These are phyloP conservation scores for Neoboletus brunneissimus DNA, from an alignment of 768 basidiomycete species.

Conservation along the genomic window DNA sequence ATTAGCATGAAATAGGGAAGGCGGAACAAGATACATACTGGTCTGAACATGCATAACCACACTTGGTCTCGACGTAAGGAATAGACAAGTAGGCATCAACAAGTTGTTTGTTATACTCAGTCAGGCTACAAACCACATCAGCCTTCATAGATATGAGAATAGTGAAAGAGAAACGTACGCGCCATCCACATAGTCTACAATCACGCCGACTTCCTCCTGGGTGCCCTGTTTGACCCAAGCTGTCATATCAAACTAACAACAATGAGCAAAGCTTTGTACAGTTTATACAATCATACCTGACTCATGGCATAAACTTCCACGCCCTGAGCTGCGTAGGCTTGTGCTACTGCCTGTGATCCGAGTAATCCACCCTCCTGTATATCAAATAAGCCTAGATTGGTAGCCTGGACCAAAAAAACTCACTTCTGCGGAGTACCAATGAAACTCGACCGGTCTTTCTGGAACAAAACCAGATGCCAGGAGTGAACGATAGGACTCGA, in stretches of 20 bases:
- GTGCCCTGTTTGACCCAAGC: conserved; percentile 89
- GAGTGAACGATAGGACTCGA: conserved; percentile 44
- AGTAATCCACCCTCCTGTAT: conserved; percentile 72
- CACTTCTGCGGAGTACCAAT: conserved; percentile 48
- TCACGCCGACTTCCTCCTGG: conserved; percentile 76
- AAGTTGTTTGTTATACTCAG: conserved; percentile 73
- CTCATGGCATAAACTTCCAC: conserved; percentile 30
- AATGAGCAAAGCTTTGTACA: conserved; percentile 18
- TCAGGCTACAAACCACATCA: conserved; percentile 50
- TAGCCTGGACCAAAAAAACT: conserved; percentile 2
- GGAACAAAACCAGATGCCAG: conserved; percentile 42
- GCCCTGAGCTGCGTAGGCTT: conserved; percentile 52
- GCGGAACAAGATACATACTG: conserved; percentile 53
- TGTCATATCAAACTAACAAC: conserved; percentile 82
- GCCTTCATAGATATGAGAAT: conserved; percentile 8
- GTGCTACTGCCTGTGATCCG: conserved; percentile 87
- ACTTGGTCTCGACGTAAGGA: conserved; percentile 79
- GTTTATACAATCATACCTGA: conserved; percentile 19
- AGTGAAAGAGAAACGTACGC: conserved; percentile 40
- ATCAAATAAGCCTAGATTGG: background rate
- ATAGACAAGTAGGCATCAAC: conserved; percentile 77
- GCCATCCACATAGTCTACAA: conserved; percentile 78
- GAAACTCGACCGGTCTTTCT: conserved; percentile 43
- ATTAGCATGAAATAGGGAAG: conserved; percentile 22
- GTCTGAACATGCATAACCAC: conserved; percentile 93